Base-by-base conservation (phyloP, 1,139 yeast genomes). In the Scheffersomyces insectosa region DNA sequence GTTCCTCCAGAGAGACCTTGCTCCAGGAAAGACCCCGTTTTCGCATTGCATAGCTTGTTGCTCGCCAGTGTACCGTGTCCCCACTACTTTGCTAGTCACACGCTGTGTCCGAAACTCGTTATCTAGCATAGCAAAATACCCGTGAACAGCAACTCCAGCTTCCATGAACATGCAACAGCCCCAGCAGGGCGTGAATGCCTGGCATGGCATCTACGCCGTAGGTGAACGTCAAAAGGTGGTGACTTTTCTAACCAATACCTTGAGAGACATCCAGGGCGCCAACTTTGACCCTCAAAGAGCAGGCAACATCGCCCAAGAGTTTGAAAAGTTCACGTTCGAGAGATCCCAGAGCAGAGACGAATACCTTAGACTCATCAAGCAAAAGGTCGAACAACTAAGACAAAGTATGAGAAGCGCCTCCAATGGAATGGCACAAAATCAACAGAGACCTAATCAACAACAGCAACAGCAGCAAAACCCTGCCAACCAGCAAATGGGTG, bases 181-280 rank as follows among this genome's bases (percentile, higher is more conserved):
- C 41, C 59, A 44, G 28, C 58, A 53, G 44, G 56, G 53, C 40
- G 56, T 62, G 62, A 63, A 58, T 43, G 49, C 72, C 15, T 73
- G 78, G 78, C 77, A 71, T 47, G 57, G 70, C 35, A 54, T 66
- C 58, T 72, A 69, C 48, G 59, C 72, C 28, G 65, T 62, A 25
- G 57, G 62, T 25, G 79, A 74, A 54, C 62, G 79, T 33, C 78
- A 72, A 47, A 70, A 67, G 47, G 74, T 72, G 31, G 72, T 73
- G 23, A 72, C 65, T 45, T 62, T 72, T 34, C 62, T 74, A 12
- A 60, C 73, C 44, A 63, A 63, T 37, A 66, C 77, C 3, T 62
- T 74, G 40, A 66, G 68, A 45, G 77, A 72, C 36, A 62, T 72
- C 44, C 77, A 68, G 47, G 65, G 62, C 20, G 49, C 64, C 35